Evolutionary conservation across 805 yeast species (phyloP), one percentile per base, ranked within the genome.

Genomic region (Candida anglica): DNA sequence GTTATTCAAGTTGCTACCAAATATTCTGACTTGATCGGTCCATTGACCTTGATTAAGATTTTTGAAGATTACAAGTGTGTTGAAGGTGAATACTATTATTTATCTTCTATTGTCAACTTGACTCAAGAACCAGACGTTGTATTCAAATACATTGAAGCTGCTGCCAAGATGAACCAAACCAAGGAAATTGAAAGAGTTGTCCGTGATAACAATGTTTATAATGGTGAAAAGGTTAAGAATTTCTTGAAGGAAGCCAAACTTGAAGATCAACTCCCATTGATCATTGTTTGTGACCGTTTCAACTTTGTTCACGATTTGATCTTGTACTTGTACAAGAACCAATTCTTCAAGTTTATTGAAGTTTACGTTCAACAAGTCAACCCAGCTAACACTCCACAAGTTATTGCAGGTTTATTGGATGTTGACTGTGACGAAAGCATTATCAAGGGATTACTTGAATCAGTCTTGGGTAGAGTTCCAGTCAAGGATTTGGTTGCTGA

Each of bases 311-410:
- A 93, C 60, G 99, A 93, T 61, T 76, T 93, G 66, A 81, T 93
- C 37, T 74, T 93, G 53, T 93, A 85, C 67, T 73, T 93, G 58
- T 93, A 93, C 80, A 93, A 91, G 70, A 86, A 89, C 66, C 89
- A 91, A 62, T 91, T 81, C 66, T 86, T 88, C 78, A 88, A 93
- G 63, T 93, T 91, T 51, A 93, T 93, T 62, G 98, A 93, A 68
- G 95, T 93, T 31, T 93, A 91, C 53, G 98, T 93, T 37, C 98
- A 93, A 69, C 95, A 88, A 58, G 98, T 93, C 33, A 93, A 93
- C 65, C 96, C 98, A 34, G 71, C 94, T 6, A 86, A 85, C 58
- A 86, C 99, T 13, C 95, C 98, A 5, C 95, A 89, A 62, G 99
- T 93, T 43, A 77, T 93, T 52, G 98, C 96, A 41, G 98, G 95